Base-by-base conservation (phyloP, 164 flowering plant genomes). In the Cinnamomum micranthum region DNA sequence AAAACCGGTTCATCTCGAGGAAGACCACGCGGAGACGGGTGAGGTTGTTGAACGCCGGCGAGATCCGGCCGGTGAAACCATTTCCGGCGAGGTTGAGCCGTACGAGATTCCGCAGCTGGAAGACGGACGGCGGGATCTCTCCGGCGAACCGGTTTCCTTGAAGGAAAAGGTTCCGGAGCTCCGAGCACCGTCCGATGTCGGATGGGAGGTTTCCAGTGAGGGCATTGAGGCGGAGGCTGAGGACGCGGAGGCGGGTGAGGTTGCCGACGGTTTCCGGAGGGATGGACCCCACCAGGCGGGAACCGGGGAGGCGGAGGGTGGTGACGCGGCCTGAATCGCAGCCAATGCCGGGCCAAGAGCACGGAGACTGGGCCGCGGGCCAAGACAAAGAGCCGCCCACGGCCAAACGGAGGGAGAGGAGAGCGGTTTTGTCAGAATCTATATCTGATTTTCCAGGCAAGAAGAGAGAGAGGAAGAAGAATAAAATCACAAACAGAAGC, bases 61-160 rank as follows among this genome's bases (percentile, higher is more conserved):
- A 77, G 74, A 94, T 88, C 79, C 64, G 85, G 7, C 97, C 98
- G 69, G 88, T 74, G 67, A 94, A 89, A 33, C 84, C 81, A 70
- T 94, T 94, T 2, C 74, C 77, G 4, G 88, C 96, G 31, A 95
- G 83, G 77, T 90, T 87, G 9, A 95, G 73, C 27, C 94, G 77
- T 15, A 93, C 88, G 4, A 95, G 85, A 22, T 85, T 80, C 1
- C 67, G 71, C 2, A 95, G 76, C 6, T 75, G 24, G 58, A 82
- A 85, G 51, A 93, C 9, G 25, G 80, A 74, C 15, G 33, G 74
- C 3, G 97, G 97, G 64, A 95, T 85, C 73, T 78, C 83, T 14
- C 99, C 97, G 20, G 86, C 80, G 68, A 95, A 87, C 1, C 15
- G 22, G 78, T 95, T 95, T 1, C 86, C 89, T 65, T 92, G 95